phyloP scores from a whole-genome alignment of 768 basidiomycete genomes.

The Neoboletus brunneissimus region DNA sequence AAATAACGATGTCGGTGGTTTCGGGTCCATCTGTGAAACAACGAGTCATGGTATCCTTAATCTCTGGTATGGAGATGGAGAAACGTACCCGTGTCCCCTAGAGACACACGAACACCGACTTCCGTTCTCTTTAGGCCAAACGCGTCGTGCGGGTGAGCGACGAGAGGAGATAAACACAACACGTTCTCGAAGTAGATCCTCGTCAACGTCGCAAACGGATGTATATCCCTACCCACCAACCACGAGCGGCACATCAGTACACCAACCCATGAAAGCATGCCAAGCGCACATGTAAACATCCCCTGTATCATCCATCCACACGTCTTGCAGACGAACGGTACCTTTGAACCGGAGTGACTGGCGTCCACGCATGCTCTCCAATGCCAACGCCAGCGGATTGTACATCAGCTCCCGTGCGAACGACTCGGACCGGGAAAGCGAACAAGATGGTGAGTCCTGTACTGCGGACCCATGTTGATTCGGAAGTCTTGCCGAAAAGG shows the following conservation, averaged over 20 bases:
- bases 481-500: slow-evolving; percentile 56
- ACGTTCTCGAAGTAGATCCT: slow-evolving; percentile 69
- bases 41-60: not conserved
- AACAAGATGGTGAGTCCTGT: slow-evolving; percentile 25
- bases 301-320: slow-evolving; percentile 60
- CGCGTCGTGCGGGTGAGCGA: slow-evolving; percentile 20
- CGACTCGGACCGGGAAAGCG: slow-evolving; percentile 26
- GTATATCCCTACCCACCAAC: slow-evolving; percentile 53
- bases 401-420: slow-evolving; percentile 45
- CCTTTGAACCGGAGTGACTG: slow-evolving; percentile 61
- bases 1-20: slow-evolving; percentile 64
- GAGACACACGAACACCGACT: slow-evolving; percentile 60
- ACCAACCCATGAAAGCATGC: too few relatives aligned
- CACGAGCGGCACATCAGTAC: not conserved
- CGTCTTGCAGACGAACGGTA: slow-evolving; percentile 47
- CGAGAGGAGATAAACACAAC: slow-evolving; percentile 51
- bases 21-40: slow-evolving; percentile 56
- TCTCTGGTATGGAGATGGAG: not conserved
- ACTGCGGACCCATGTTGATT: slow-evolving; percentile 24
- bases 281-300: slow-evolving; percentile 46
- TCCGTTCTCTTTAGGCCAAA: slow-evolving; percentile 37
- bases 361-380: slow-evolving; percentile 79
- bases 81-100: slow-evolving; percentile 61
- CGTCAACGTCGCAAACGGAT: slow-evolving; percentile 59
- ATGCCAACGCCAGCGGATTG: slow-evolving; percentile 65